Percentiles rank a stretch among this genome's conserved stretches.
phyloP scores from a whole-genome alignment of 2,329 filamentous ascomycete genomes.

The Nemania diffusa region DNA sequence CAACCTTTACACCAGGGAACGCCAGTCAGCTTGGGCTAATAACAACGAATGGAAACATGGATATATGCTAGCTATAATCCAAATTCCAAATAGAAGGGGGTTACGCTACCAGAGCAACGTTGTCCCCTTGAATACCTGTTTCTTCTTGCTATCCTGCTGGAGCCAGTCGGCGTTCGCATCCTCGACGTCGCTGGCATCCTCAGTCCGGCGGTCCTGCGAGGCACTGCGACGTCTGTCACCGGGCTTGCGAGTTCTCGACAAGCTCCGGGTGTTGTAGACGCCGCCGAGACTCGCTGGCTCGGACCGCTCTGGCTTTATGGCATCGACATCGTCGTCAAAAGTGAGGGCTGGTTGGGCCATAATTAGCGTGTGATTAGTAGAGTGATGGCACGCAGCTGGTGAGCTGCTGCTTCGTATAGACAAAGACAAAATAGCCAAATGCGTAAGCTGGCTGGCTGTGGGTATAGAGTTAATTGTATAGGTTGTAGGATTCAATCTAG shows the following conservation, averaged over 20 bases:
- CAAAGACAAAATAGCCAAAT: slow-evolving; percentile 13
- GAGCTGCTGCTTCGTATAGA: neutral
- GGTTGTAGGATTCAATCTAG: neutral
- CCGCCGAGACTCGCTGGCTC: slow-evolving; percentile 44
- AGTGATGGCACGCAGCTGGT: slow-evolving; percentile 1
- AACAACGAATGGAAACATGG: neutral
- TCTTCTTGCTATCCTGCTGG: slow-evolving; percentile 48
- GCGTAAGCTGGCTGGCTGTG: slow-evolving; percentile 10
- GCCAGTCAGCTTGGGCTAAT: slow-evolving; percentile 10
- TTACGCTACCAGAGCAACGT: slow-evolving; percentile 50
- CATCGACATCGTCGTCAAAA: slow-evolving; percentile 45
- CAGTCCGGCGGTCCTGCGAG: slow-evolving; percentile 41
- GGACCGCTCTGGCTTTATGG: slow-evolving; percentile 39
- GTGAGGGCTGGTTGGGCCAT: slow-evolving; percentile 45
- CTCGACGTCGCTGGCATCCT: slow-evolving; percentile 46
- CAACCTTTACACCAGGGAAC: slow-evolving; percentile 53
- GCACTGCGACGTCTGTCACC: slow-evolving; percentile 38
- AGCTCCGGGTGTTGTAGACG: slow-evolving; percentile 50
- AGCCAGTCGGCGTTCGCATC: slow-evolving; percentile 50
- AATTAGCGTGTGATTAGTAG: slow-evolving; percentile 1
- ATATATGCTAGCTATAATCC: neutral
- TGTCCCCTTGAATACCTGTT: slow-evolving; percentile 52
- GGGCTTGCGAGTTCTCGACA: slow-evolving; percentile 42
- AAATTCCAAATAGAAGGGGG: slow-evolving; percentile 19
- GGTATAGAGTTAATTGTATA: neutral